Percentiles rank a stretch among this genome's conserved stretches.
These are phyloP conservation scores for Didymella sp. DNA, from an alignment of 2,329 filamentous ascomycete species.

Conservation along the genomic window DNA sequence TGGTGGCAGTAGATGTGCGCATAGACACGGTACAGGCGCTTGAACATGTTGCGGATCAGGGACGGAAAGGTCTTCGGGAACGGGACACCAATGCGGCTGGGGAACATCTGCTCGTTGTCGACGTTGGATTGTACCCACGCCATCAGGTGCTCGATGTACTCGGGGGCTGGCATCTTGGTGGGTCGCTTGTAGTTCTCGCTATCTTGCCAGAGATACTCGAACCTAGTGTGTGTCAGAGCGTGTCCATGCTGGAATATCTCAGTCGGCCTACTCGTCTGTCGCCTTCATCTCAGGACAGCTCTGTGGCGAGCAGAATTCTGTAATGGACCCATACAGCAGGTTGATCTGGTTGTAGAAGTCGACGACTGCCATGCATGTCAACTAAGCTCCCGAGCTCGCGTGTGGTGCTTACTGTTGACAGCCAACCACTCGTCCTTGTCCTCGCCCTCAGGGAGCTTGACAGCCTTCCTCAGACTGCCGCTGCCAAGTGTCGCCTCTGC, in stretches of 20 bases:
- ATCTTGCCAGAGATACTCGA: slow-evolving; percentile 99
- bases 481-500: slow-evolving; percentile 95
- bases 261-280: slow-evolving; percentile 82
- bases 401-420: slow-evolving; percentile 77
- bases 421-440: slow-evolving; percentile 98
- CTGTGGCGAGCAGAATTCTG: slow-evolving; percentile 97
- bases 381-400: slow-evolving; percentile 12
- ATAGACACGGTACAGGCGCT: slow-evolving; percentile 97
- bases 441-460: slow-evolving; percentile 95
- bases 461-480: slow-evolving; percentile 92
- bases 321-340: slow-evolving; percentile 96
- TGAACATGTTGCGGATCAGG: slow-evolving; percentile 99
- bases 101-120: slow-evolving; percentile 93
- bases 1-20: slow-evolving; percentile 98
- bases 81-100: slow-evolving; percentile 91
- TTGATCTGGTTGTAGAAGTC: slow-evolving; percentile 99
- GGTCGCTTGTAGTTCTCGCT: slow-evolving; percentile 91
- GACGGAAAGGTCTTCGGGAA: slow-evolving; percentile 90
- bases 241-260: too few relatives aligned
- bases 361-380: slow-evolving; percentile 72
- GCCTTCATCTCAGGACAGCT: slow-evolving; percentile 99
- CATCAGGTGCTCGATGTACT: slow-evolving; percentile 98
- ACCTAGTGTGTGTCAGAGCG: slow-evolving; percentile 60
- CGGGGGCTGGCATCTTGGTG: slow-evolving; percentile 96
- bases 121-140: slow-evolving; percentile 94